phyloP scores from a whole-genome alignment of 768 basidiomycete species.

The Tylopilus balloui region DNA sequence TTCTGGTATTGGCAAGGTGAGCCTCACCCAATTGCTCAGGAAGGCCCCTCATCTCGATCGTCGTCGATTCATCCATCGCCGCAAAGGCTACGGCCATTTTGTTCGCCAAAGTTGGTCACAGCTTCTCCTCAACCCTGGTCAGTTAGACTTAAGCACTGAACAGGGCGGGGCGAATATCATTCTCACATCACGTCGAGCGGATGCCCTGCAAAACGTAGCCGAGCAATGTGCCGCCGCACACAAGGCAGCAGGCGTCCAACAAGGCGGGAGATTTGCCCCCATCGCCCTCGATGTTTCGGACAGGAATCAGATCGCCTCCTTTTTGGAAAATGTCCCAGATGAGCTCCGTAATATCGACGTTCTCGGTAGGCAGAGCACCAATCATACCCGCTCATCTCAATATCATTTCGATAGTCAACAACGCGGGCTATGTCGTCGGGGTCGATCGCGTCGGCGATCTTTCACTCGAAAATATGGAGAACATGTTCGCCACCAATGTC shows the following conservation, averaged over 20 bases:
- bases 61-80: background rate
- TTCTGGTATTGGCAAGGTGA: conserved; percentile 83
- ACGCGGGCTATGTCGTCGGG: conserved; percentile 89
- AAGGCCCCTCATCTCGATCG: background rate
- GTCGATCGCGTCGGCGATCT: conserved; percentile 83
- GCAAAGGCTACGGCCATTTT: conserved; percentile 86
- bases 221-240: conserved; percentile 66
- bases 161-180: conserved; percentile 87
- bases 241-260: conserved; percentile 62
- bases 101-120: conserved; percentile 68
- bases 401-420: conserved; percentile 45
- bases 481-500: conserved; percentile 80
- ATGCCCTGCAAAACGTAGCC: conserved; percentile 66
- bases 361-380: conserved; percentile 51
- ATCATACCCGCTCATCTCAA: background rate
- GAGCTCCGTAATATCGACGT: conserved; percentile 75
- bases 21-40: conserved; percentile 23
- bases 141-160: background rate
- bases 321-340: conserved; percentile 68
- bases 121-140: background rate
- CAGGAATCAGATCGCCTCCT: conserved; percentile 59
- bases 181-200: conserved; percentile 72
- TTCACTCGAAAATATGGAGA: conserved; percentile 70
- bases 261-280: conserved; percentile 73
- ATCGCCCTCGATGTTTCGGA: conserved; percentile 80